These are phyloP conservation scores for Podospora comata DNA, from an alignment of 495 filamentous ascomycete species.

Conservation along the genomic window DNA sequence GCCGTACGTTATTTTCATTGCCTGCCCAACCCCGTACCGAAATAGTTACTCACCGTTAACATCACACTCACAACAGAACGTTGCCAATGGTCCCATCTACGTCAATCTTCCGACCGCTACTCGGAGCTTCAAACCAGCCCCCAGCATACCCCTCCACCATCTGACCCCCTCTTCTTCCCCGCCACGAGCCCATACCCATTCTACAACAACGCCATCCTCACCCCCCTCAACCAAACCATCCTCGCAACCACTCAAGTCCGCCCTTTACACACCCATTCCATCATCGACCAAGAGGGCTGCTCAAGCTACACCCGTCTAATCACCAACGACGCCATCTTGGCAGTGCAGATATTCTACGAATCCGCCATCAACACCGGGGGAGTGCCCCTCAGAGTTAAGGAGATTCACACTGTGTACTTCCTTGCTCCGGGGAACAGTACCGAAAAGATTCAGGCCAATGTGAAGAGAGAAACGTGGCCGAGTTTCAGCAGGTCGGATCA, in stretches of 20 bases:
- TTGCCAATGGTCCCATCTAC: background rate
- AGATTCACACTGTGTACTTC: background rate
- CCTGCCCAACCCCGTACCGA: background rate
- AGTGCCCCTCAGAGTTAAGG: background rate
- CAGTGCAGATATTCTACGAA: background rate
- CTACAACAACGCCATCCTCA: background rate
- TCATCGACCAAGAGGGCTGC: background rate
- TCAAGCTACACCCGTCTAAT: background rate
- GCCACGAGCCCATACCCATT: background rate
- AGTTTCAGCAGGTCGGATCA: background rate
- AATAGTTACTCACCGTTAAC: background rate
- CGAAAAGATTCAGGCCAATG: background rate
- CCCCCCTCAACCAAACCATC: background rate
- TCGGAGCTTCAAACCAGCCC: background rate
- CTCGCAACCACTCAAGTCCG: background rate
- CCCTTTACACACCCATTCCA: background rate
- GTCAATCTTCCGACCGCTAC: background rate
- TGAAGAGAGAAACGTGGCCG: background rate
- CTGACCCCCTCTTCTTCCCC: background rate
- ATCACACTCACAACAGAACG: background rate
- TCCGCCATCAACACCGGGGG: background rate
- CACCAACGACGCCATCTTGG: background rate
- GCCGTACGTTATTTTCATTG: background rate
- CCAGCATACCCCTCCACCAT: background rate
- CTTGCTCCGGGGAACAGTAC: background rate